phyloP scores from a whole-genome alignment of 129 eudicot species.

The Saussurea involucrata region DNA sequence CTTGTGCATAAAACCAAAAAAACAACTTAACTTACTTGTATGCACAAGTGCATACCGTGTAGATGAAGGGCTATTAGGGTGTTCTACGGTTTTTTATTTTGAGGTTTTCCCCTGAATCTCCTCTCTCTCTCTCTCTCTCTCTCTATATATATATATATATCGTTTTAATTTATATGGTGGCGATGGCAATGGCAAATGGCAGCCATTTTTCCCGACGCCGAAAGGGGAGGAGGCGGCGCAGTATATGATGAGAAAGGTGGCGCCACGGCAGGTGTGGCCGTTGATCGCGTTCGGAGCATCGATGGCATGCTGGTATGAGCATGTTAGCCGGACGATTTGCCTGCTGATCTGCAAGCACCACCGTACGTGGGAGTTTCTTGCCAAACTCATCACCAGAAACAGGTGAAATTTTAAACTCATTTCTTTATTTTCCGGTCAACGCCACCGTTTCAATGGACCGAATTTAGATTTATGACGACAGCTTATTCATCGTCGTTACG shows the following conservation, averaged over 20 bases:
- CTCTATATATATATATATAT: no score
- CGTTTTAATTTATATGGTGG: not conserved
- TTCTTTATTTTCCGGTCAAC: not conserved
- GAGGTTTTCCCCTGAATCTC: no score
- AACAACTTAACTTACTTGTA: no score
- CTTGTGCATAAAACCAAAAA: no score
- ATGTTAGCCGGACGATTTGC: constrained; percentile 78
- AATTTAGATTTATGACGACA: not conserved
- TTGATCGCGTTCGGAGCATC: constrained; percentile 78
- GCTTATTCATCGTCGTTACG: not conserved
- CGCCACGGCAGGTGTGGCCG: constrained; percentile 91
- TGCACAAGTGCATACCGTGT: no score
- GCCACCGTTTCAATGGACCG: constrained; percentile 14
- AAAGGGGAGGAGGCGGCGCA: constrained; percentile 84
- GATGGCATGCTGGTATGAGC: constrained; percentile 94
- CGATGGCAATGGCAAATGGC: not conserved
- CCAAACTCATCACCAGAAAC: constrained; percentile 80
- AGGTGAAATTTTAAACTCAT: constrained; percentile 45
- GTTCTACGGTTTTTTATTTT: no score
- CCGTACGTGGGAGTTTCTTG: constrained; percentile 74
- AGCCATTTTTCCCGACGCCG: constrained; percentile 94
- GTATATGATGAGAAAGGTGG: constrained; percentile 82
- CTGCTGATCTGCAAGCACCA: constrained; percentile 81
- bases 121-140: no score
- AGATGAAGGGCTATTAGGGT: no score